Base-by-base conservation (phyloP, 257 asterid species). In the Thymus quinquecostatus region DNA sequence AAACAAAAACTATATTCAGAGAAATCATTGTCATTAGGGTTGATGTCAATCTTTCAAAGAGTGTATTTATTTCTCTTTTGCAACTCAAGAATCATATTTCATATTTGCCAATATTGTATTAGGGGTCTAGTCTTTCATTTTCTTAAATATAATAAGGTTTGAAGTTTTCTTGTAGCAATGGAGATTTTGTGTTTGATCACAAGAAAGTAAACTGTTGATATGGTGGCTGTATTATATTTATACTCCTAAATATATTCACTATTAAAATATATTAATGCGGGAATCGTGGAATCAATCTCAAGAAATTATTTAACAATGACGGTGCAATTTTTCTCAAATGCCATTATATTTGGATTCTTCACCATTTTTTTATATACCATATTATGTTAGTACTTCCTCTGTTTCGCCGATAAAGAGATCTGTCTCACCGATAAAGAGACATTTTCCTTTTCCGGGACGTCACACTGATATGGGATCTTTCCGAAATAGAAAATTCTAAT, bases 201-300 rank as follows among this genome's bases (percentile, higher is more conserved):
- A 75, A 67, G 65, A 51, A 68, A 66, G 14, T 0, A 21, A n/a
- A 75, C 69, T 67, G 58, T 74, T 58, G 64, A 38, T 59, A 74
- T 59, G 56, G 69, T 67, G 69, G 73, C 73, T 74, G 5, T 73
- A 65, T 64, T 75, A 44, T 72, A 34, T 4, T 21, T 21, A 44
- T 72, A 34, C 9, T 21, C 34, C n/a, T 51, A 1, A 10, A 34
- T 32, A 36, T 8, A 11, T 41, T 36, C 51, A 27, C 53, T 68
- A 36, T 1, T 64, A 5, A 53, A 7, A 60, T 48, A 60, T 48
- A 27, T 56, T 56, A 65, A 34, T 28, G 40, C 47, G 3, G 57
- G 47, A 72, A 72, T 64, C 71, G n/a, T 34, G 38, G 38, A 34
- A 34, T 34, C 38, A 34, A 34, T 21, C 21, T 21, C 38, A 34